Base-by-base conservation (phyloP, 2,329 filamentous ascomycete genomes). In the Ascochyta koolunga region DNA sequence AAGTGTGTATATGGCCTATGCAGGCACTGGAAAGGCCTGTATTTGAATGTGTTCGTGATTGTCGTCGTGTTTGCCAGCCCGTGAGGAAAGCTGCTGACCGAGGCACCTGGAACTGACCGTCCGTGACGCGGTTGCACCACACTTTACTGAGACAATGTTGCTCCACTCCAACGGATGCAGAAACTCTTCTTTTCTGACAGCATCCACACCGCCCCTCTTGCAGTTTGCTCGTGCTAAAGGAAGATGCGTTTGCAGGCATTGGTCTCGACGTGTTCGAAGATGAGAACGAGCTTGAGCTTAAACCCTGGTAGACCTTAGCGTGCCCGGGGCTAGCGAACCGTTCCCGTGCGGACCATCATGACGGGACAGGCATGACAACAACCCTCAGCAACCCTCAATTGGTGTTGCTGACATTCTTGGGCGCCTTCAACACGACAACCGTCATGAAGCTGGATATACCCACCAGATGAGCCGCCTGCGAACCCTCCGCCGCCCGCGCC, bases 391-490 rank as follows among this genome's bases (percentile, higher is more conserved):
- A 21, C 44, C 44, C 35, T 44, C 44, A 29, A 49, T 41, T 40
- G 40, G 50, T 32, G 44, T 29, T 44, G 40, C 45, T 29, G 44
- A 49, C 40, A 33, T 22, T 22, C 32, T 42, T 27, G 39, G 45
- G 51, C 33, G 40, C 51, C 40, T 43, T 16, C 16, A 44, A 56
- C 33, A 46, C 50, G 58, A 55, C 53, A 51, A 67, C 45, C 62
- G 65, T 51, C 67, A 71, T 71, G 68, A 57, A 60, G 65, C 60
- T 59, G 59, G 52, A 58, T 48, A 61, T 56, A 53, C 52, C 50
- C 56, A 59, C 62, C 65, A 61, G 59, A 74, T 73, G 70, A 73
- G 65, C 69, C 56, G 62, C 65, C 54, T 50, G 53, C 59, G 36
- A 53, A 58, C 39, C 54, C 36, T 47, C 56, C 48, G 67, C 70